Conservation (phyloP, 805 yeast species). For the Barnettozyma pratensis region DNA sequence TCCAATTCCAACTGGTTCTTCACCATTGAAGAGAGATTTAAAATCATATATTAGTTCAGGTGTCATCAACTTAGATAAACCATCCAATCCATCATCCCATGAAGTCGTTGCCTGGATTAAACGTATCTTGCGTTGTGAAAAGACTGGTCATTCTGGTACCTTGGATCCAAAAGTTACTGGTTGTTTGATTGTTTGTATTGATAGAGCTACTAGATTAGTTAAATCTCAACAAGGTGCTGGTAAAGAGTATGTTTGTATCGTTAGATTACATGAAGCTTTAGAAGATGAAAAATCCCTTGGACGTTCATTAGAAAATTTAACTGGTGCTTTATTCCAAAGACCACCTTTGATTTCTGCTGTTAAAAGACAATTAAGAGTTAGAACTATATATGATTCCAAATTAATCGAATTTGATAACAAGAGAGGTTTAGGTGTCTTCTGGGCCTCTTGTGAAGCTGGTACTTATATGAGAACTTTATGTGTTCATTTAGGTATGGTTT, state of each 20-base stretch:
- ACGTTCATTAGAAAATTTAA: conserved; percentile 84
- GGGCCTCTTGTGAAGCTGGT: conserved; percentile 99
- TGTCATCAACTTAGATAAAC: conserved; percentile 95
- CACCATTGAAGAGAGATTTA: conserved; percentile 92
- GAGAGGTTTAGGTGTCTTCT: conserved; percentile 94
- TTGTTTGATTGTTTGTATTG: conserved; percentile 96
- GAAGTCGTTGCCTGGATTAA: conserved; percentile 99
- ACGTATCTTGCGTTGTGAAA: conserved; percentile 90
- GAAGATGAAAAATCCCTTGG: conserved; percentile 87
- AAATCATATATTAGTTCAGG: conserved; percentile 89
- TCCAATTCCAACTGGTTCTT: conserved; percentile 92
- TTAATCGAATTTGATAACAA: conserved; percentile 95
- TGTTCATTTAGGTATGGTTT: conserved; percentile 96
- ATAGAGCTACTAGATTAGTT: conserved; percentile 96
- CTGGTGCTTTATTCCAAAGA: conserved; percentile 98
- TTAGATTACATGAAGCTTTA: conserved; percentile 89
- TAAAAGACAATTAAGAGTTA: conserved; percentile 96
- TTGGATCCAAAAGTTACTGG: conserved; percentile 99
- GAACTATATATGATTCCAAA: conserved; percentile 95
- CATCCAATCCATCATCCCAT: conserved; percentile 97
- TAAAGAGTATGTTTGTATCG: conserved; percentile 98
- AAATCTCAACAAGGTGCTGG: conserved; percentile 99
- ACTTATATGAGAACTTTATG: conserved; percentile 99
- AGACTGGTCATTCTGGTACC: conserved; percentile 99
- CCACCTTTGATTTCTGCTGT: conserved; percentile 99